phyloP scores from a whole-genome alignment of 352 stramenopile species.

The Phytophthora cryptogea region DNA sequence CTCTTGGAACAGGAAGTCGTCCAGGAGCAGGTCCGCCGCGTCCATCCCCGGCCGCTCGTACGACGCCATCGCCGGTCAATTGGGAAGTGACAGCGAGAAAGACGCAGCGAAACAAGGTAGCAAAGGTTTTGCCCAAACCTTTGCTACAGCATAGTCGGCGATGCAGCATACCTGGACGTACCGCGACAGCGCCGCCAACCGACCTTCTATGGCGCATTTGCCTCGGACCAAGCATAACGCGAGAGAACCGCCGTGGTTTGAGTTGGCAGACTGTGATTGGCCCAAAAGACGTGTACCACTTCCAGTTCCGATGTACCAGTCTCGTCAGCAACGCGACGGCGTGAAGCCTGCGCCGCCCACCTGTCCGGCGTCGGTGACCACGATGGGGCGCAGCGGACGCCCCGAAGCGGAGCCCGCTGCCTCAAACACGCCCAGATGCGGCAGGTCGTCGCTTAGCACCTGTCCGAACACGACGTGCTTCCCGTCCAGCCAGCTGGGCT shows the following conservation, averaged over 20 bases:
- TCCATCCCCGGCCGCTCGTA: conserved; percentile 2
- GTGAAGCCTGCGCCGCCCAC: conserved; percentile 50
- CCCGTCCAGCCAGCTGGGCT: conserved; percentile 92
- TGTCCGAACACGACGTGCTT: conserved; percentile 99
- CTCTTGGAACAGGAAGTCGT: conserved; percentile 60
- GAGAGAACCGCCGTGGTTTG: conserved; percentile 29
- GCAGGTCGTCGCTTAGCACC: conserved; percentile 83
- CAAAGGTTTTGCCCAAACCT: background rate
- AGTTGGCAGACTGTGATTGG: conserved; percentile 63
- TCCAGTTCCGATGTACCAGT: no score
- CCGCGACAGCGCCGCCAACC: background rate
- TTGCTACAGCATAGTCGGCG: background rate
- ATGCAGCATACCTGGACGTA: background rate
- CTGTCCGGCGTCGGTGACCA: conserved; percentile 65
- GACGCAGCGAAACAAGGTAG: background rate
- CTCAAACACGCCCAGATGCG: conserved; percentile 53
- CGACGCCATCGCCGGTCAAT: conserved; percentile 15
- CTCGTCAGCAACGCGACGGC: background rate
- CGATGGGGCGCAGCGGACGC: conserved; percentile 48
- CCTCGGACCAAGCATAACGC: background rate
- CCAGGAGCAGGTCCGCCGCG: conserved; percentile 37
- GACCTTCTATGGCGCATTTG: background rate
- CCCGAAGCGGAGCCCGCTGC: conserved; percentile 53
- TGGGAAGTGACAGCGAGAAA: background rate
- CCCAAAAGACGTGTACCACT: conserved; percentile 14